Percentiles rank a stretch among this genome's conserved stretches.
Conservation (phyloP, 2,329 filamentous ascomycete genomes). For the Penicillium nordicum region DNA sequence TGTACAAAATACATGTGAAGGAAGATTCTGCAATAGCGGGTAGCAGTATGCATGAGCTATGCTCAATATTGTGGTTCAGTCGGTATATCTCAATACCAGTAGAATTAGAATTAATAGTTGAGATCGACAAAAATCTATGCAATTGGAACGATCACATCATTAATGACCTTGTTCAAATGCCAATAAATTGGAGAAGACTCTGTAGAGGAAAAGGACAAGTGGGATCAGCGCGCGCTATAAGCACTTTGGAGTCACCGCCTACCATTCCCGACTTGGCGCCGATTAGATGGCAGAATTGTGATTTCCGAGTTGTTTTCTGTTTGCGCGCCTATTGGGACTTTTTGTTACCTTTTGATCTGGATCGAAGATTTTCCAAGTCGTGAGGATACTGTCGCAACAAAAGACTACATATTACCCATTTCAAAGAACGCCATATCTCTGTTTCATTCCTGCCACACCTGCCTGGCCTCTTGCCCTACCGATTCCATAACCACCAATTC, state of each 20-base stretch:
- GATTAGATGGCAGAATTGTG: constrained; percentile 7
- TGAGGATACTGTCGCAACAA: neutral
- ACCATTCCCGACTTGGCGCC: neutral
- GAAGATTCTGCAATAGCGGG: neutral
- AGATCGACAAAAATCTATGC: neutral
- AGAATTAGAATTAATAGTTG: neutral
- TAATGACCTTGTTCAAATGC: constrained; percentile 5
- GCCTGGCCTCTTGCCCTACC: neutral
- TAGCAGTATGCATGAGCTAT: neutral
- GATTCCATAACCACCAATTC: neutral
- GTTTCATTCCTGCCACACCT: neutral
- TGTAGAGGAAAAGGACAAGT: too few species aligned
- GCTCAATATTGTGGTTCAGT: neutral
- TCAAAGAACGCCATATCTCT: neutral
- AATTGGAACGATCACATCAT: constrained; percentile 7
- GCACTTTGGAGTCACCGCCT: neutral
- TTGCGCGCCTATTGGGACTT: neutral
- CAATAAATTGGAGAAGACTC: neutral
- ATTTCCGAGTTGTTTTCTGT: constrained; percentile 3
- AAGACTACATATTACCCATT: neutral
- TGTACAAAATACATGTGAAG: constrained; percentile 3
- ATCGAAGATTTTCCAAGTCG: neutral
- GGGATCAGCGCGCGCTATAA: constrained; percentile 1
- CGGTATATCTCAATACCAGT: neutral
- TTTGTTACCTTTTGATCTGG: neutral